Percentiles rank a stretch among this genome's conserved stretches.
phyloP scores from a whole-genome alignment of 2,329 filamentous ascomycete species.

The Sphaerulina vaccinii region DNA sequence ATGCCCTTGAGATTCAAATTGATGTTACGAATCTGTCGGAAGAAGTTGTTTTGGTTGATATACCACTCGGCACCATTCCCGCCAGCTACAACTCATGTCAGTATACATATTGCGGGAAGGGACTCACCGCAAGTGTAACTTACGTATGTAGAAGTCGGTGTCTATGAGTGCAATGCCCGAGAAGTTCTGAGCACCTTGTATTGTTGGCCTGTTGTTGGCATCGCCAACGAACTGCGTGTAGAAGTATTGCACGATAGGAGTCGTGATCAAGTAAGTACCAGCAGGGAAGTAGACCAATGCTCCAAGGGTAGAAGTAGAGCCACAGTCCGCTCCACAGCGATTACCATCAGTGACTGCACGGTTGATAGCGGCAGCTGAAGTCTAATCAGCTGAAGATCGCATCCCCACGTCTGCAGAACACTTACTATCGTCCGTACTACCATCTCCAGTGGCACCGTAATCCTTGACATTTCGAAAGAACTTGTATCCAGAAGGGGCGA shows the following conservation, averaged over 20 bases:
- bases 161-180: no score
- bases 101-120: no score
- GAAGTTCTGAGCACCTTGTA: no score
- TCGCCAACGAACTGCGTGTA: conserved; percentile 92
- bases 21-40: no score
- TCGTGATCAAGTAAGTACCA: conserved; percentile 78
- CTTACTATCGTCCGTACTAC: conserved; percentile 54
- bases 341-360: conserved; percentile 45
- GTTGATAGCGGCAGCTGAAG: conserved; percentile 56
- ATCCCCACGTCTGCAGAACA: no score
- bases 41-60: no score
- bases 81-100: no score
- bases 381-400: no score
- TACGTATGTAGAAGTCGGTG: no score
- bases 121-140: no score
- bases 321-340: conserved; percentile 60
- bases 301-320: conserved; percentile 75
- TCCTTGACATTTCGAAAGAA: conserved; percentile 44
- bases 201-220: conserved; percentile 61
- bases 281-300: conserved; percentile 88
- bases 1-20: no score
- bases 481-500: background rate
- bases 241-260: conserved; percentile 79
- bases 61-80: no score
- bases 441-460: conserved; percentile 43